Percentiles rank a stretch among this genome's conserved stretches.
Conservation (phyloP, 2,329 filamentous ascomycete genomes). For the Tolypocladium capitatum region DNA sequence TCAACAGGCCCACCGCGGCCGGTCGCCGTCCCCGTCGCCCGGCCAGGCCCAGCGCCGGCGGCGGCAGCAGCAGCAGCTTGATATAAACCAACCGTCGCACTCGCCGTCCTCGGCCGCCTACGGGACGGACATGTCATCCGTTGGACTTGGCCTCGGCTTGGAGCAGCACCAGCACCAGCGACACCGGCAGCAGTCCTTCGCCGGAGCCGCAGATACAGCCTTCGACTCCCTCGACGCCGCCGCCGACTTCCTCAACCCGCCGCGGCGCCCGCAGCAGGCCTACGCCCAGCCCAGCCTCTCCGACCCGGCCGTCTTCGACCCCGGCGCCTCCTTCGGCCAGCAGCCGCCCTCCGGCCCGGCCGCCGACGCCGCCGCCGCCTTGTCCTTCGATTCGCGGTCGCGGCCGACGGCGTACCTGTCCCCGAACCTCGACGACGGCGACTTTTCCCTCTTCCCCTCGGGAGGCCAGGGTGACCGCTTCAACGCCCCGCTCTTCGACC, state of each 20-base stretch:
- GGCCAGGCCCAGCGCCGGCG: slow-evolving; percentile 14
- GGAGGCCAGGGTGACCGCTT: slow-evolving; percentile 42
- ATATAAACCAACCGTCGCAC: slow-evolving; percentile 53
- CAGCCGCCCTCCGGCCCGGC: slow-evolving; percentile 20
- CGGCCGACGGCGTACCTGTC: slow-evolving; percentile 32
- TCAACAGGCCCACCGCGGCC: slow-evolving; percentile 33
- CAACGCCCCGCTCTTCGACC: slow-evolving; percentile 47
- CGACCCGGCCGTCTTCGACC: slow-evolving; percentile 25
- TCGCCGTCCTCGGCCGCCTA: slow-evolving; percentile 49
- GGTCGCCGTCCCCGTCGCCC: slow-evolving; percentile 40
- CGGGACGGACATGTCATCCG: slow-evolving; percentile 31
- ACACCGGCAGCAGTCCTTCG: slow-evolving; percentile 20
- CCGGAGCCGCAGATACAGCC: slow-evolving; percentile 15
- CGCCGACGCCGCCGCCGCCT: slow-evolving; percentile 23
- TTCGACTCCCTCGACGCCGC: slow-evolving; percentile 31
- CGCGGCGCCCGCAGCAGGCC: slow-evolving; percentile 23
- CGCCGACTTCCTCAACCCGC: slow-evolving; percentile 36
- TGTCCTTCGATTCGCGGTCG: slow-evolving; percentile 27
- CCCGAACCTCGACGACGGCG: slow-evolving; percentile 37
- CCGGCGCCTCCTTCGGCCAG: slow-evolving; percentile 30
- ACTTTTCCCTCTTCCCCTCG: slow-evolving; percentile 53
- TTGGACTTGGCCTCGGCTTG: slow-evolving; percentile 45
- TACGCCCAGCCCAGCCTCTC: slow-evolving; percentile 18
- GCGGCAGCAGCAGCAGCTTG: slow-evolving; percentile 38
- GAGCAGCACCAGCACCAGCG: slow-evolving; percentile 32